Evolutionary conservation across 2,329 filamentous ascomycete genomes (phyloP).

Genomic region (Aureobasidium sp.): DNA sequence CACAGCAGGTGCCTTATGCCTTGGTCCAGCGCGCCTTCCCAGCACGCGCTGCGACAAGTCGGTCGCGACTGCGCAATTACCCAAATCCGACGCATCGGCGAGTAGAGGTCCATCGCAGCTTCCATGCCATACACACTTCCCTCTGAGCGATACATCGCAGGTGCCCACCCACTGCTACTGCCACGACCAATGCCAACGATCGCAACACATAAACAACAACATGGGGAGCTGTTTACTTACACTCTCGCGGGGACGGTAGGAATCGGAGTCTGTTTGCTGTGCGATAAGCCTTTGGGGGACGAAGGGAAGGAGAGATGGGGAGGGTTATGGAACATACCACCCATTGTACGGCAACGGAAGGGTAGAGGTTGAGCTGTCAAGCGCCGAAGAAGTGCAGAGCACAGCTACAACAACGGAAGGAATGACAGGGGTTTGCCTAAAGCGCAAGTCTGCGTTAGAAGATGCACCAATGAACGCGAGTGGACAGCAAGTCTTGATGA

Average conservation of each 20-base stretch:
- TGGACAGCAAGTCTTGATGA: constrained; percentile 5
- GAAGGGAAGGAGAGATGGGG: constrained; percentile 12
- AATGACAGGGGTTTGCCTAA: constrained; percentile 14
- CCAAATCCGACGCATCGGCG: not conserved
- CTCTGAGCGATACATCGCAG: not conserved
- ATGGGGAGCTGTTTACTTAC: constrained; percentile 18
- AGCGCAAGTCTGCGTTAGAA: constrained; percentile 10
- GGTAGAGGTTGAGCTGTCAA: constrained; percentile 12
- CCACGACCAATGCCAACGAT: constrained; percentile 5
- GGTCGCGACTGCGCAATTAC: not conserved
- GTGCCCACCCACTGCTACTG: not conserved
- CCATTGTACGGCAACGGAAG: constrained; percentile 12
- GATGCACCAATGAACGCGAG: constrained; percentile 11
- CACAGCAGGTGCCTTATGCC: not conserved
- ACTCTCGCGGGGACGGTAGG: constrained; percentile 22
- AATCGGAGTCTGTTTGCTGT: constrained; percentile 19
- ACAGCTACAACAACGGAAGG: constrained; percentile 13
- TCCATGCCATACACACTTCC: not conserved
- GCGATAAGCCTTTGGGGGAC: constrained; percentile 9
- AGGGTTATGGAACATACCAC: constrained; percentile 11
- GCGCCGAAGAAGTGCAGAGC: constrained; percentile 9
- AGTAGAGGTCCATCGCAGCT: constrained; percentile 7
- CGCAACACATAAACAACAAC: constrained; percentile 1
- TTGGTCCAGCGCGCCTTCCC: constrained; percentile 3
- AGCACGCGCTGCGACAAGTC: not conserved